Base-by-base conservation (phyloP, 176 grass and related monocot genomes). In the Lolium perenne region DNA sequence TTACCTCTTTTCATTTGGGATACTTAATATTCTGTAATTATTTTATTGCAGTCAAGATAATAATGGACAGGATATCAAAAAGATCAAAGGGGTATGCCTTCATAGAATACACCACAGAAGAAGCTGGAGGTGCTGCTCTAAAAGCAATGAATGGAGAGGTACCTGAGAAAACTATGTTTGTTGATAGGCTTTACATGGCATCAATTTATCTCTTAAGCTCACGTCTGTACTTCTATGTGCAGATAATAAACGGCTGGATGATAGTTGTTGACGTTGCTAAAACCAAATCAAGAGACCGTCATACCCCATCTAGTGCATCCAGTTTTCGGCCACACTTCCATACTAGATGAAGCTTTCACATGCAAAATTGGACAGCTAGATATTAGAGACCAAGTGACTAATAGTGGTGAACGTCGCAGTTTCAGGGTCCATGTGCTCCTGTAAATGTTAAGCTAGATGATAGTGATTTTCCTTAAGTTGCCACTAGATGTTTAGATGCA, bases 191-290 rank as follows among this genome's bases (percentile, higher is more conserved):
- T 71, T n/a, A 58, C 45, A 25, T 23, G n/a, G 35, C 8, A 86
- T 84, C 7, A 5, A 53, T 74, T 50, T 46, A 58, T 61, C 47
- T 84, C 71, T 29, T 84, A 21, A 71, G 79, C 57, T 85, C 41
- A 73, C 35, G 18, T n/a, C 21, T 29, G 49, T 57, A 85, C 4
- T 78, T 80, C 50, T 58, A 4, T 86, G 55, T 87, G 38, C 88
- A 99, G 94, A 94, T 96, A 84, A 99, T 96, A 91, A 99, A 99
- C 12, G 94, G 94, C 13, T 96, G 94, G 94, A 99, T 96, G 94
- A 96, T 96, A 82, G 90, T 99, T 48, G 94, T 99, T 38, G 97
- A 99, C 61, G 87, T 93, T 80, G 94, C 90, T 40, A 94, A 79
- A 92, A 91, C 89, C 67, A 91, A 87, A 67, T 86, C 85, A 8